Percentiles rank a stretch among this genome's conserved stretches.
phyloP scores from a whole-genome alignment of 2,329 filamentous ascomycete genomes.

The Colletotrichum aenigma region DNA sequence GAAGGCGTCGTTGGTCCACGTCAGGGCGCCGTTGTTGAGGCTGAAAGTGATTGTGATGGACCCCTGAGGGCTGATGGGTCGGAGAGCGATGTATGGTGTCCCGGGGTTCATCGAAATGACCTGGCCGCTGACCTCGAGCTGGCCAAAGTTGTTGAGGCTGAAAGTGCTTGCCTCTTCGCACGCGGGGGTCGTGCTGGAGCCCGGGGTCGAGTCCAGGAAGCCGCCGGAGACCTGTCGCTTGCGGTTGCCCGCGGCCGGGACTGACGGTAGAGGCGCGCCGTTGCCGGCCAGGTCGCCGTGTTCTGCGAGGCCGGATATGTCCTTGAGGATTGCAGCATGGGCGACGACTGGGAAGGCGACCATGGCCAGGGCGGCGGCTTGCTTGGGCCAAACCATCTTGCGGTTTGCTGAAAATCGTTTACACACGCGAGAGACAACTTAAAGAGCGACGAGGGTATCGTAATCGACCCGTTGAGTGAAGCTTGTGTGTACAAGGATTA shows the following conservation, averaged over 20 bases:
- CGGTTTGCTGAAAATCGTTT: neutral
- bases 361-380: neutral
- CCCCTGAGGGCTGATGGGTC: neutral
- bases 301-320: neutral
- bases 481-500: neutral
- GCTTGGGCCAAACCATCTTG: neutral
- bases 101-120: constrained; percentile 1
- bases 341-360: neutral
- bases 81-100: constrained; percentile 5
- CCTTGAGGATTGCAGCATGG: neutral
- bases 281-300: neutral
- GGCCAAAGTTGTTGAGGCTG: neutral
- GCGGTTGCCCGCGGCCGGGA: neutral
- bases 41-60: constrained; percentile 1
- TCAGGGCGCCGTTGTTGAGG: constrained; percentile 2
- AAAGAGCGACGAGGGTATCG: neutral
- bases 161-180: neutral
- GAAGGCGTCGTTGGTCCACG: constrained; percentile 2
- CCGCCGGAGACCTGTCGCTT: neutral
- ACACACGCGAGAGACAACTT: neutral
- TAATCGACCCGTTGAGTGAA: neutral
- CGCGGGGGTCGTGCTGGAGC: neutral
- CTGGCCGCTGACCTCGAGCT: neutral
- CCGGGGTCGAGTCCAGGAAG: neutral
- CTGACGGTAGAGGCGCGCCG: neutral